These are phyloP conservation scores for Annulohypoxylon stygium DNA, from an alignment of 495 filamentous ascomycete species.

Conservation along the genomic window DNA sequence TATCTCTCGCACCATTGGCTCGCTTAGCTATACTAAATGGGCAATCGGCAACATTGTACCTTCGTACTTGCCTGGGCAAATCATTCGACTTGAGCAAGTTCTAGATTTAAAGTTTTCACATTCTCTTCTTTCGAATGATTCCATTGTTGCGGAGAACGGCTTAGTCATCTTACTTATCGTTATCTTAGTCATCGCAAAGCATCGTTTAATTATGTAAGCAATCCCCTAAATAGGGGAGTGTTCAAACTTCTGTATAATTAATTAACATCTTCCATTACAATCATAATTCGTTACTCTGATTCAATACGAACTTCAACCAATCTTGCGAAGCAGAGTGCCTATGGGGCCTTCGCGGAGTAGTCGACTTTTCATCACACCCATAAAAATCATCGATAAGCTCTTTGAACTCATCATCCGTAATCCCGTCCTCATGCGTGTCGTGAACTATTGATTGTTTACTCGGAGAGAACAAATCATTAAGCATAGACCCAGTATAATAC, in stretches of 20 bases:
- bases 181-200: not conserved
- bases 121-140: too few species aligned
- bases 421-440: not conserved
- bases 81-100: not conserved
- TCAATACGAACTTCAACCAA: not conserved
- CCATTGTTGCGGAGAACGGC: not conserved
- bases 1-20: constrained; percentile 21
- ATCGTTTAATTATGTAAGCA: too few species aligned
- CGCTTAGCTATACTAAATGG: constrained; percentile 36
- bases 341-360: not conserved
- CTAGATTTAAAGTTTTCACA: not conserved
- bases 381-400: not conserved
- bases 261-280: not conserved
- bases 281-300: too few species aligned
- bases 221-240: too few species aligned
- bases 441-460: not conserved
- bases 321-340: not conserved
- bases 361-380: too few species aligned
- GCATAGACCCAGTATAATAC: not conserved
- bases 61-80: constrained; percentile 6
- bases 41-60: constrained; percentile 20
- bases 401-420: not conserved
- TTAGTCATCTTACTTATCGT: not conserved
- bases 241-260: too few species aligned
- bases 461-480: not conserved